Conservation (phyloP, 2,329 filamentous ascomycete genomes). For the Botrytis paeoniae region DNA sequence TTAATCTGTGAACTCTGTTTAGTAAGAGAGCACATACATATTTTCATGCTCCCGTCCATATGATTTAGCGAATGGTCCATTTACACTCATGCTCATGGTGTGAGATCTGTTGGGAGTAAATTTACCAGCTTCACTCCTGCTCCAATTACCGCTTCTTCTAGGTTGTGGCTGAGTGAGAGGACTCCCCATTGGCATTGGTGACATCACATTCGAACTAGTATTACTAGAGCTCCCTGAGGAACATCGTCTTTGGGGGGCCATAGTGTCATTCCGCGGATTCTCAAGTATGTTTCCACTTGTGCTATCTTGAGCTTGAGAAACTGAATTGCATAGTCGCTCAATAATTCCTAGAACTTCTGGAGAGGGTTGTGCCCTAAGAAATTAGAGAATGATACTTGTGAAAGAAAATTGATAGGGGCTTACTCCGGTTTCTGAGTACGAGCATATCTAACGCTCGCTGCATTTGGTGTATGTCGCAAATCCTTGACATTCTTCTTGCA, state of each 20-base stretch:
- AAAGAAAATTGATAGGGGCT: neutral
- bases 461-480: neutral
- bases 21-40: neutral
- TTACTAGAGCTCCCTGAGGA: neutral
- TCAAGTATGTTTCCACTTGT: neutral
- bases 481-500: neutral
- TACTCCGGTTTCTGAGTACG: conserved; percentile 1
- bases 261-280: neutral
- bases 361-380: neutral
- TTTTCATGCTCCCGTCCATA: neutral
- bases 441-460: neutral
- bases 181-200: no score
- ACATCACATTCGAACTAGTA: neutral
- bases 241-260: neutral
- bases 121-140: neutral
- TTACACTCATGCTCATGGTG: neutral
- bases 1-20: neutral
- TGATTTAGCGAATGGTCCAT: neutral
- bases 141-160: neutral
- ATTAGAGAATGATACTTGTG: neutral
- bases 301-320: neutral
- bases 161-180: neutral
- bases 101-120: neutral
- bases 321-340: neutral
- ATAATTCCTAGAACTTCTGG: neutral